These are phyloP conservation scores for Coemansia sp. DNA, from an alignment of 371 early-diverging fungal species.

Conservation along the genomic window DNA sequence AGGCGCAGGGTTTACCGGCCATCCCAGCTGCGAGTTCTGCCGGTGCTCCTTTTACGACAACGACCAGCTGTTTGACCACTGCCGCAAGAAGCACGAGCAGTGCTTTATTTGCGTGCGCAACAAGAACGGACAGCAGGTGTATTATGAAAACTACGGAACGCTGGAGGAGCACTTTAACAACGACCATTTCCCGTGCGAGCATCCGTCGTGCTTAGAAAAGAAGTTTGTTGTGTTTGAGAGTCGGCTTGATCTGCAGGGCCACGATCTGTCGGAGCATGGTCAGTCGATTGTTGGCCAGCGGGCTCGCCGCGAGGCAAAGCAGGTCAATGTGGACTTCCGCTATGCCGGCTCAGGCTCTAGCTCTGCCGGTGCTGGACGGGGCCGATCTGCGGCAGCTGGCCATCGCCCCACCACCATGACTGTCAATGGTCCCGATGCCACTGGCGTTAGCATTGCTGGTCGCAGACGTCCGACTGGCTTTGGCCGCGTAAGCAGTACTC, in stretches of 20 bases:
- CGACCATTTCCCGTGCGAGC: slow-evolving; percentile 81
- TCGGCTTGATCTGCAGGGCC: slow-evolving; percentile 87
- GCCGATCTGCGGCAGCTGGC: too few relatives aligned
- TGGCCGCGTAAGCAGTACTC: slow-evolving; percentile 20
- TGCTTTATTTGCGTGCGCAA: slow-evolving; percentile 81
- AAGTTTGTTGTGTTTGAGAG: slow-evolving; percentile 96
- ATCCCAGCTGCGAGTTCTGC: slow-evolving; percentile 92
- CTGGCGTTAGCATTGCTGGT: slow-evolving; percentile 45
- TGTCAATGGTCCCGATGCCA: slow-evolving; percentile 35
- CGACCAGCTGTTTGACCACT: slow-evolving; percentile 91
- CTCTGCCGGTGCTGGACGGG: slow-evolving; percentile 1
- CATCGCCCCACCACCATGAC: slow-evolving; percentile 36
- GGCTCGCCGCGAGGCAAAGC: slow-evolving; percentile 50
- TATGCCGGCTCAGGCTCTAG: slow-evolving; percentile 11
- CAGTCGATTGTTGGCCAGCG: slow-evolving; percentile 40
- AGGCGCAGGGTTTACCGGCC: slow-evolving; percentile 77
- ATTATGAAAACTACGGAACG: slow-evolving; percentile 77
- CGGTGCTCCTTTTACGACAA: slow-evolving; percentile 74
- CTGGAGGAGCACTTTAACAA: slow-evolving; percentile 80
- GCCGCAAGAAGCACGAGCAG: slow-evolving; percentile 91
- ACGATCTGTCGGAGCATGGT: slow-evolving; percentile 54
- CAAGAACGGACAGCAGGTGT: slow-evolving; percentile 73
- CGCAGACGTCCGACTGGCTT: slow-evolving; percentile 38
- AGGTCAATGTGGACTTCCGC: slow-evolving; percentile 35
- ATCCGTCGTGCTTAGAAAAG: slow-evolving; percentile 82